phyloP scores from a whole-genome alignment of 1,284 basidiomycete genomes.

The Cryptococcus sp. region DNA sequence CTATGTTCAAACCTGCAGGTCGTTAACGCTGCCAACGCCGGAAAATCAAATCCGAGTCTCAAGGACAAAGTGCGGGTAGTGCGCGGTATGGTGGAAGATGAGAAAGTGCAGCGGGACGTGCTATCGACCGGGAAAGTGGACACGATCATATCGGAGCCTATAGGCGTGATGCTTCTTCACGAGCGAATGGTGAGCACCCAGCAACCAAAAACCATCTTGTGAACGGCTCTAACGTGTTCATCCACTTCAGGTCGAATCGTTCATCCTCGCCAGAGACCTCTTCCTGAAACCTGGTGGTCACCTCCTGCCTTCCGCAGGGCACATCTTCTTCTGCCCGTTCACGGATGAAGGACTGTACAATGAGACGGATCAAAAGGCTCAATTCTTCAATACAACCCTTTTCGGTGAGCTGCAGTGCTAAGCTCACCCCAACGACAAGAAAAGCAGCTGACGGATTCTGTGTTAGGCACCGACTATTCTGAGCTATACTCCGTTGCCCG shows the following conservation, averaged over 20 bases:
- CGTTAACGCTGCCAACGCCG: constrained; percentile 46
- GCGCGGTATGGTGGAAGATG: constrained; percentile 50
- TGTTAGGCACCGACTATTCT: constrained; percentile 46
- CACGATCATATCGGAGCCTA: constrained; percentile 59
- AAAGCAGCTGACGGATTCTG: not conserved
- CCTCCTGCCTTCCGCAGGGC: constrained; percentile 55
- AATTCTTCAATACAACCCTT: constrained; percentile 53
- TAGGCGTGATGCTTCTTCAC: constrained; percentile 58
- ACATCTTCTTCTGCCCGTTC: constrained; percentile 57
- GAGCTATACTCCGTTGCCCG: constrained; percentile 44
- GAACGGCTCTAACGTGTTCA: not conserved
- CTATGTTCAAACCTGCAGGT: constrained; percentile 30
- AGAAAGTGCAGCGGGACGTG: constrained; percentile 41
- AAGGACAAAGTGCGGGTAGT: constrained; percentile 44
- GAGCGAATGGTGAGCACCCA: constrained; percentile 55
- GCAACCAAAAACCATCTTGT: not conserved
- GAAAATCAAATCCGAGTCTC: constrained; percentile 44
- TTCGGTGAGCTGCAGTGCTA: constrained; percentile 32
- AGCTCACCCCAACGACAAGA: too few species aligned
- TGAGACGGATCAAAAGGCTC: constrained; percentile 56
- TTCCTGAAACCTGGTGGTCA: constrained; percentile 56
- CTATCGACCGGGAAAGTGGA: constrained; percentile 53
- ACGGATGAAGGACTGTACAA: constrained; percentile 56
- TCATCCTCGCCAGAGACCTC: constrained; percentile 55
- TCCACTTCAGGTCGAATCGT: constrained; percentile 52